Conservation (phyloP, 345 rosid species). For the Rhodamnia rubescens region DNA sequence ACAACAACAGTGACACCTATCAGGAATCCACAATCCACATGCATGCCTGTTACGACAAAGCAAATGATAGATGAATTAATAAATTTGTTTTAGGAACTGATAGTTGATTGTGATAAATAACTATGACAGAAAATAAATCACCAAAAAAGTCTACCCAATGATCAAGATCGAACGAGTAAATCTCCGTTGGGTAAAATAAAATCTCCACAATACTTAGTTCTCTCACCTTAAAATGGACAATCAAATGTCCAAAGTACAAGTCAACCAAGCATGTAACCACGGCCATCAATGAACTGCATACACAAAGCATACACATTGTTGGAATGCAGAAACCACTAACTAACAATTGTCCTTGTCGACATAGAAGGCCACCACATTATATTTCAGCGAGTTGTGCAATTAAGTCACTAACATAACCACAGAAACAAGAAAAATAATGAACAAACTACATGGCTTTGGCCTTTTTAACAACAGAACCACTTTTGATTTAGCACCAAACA, state of each 20-base stretch:
- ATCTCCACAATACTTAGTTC: slow-evolving; percentile 7
- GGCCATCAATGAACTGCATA: slow-evolving; percentile 66
- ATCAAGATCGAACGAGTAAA: slow-evolving; percentile 15
- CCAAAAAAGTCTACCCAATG: slow-evolving; percentile 14
- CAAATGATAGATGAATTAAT: neutral
- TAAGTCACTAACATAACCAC: neutral
- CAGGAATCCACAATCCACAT: slow-evolving; percentile 13
- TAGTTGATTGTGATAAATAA: neutral
- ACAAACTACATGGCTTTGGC: neutral
- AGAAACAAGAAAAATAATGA: neutral
- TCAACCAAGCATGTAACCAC: slow-evolving; percentile 57
- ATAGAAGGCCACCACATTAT: neutral
- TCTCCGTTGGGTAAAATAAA: slow-evolving; percentile 33
- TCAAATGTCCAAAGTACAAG: slow-evolving; percentile 63
- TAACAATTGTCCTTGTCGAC: neutral
- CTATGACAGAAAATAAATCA: neutral
- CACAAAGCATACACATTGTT: neutral
- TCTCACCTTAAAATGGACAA: slow-evolving; percentile 60
- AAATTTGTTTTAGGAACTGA: neutral
- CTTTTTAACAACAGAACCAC: neutral
- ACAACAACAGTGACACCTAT: too few species aligned
- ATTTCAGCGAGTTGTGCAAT: neutral
- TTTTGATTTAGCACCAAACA: too few species aligned
- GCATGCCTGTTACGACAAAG: slow-evolving; percentile 45
- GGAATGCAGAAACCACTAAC: neutral